phyloP scores from a whole-genome alignment of 345 rosid species.

The Rhodamnia argentea region DNA sequence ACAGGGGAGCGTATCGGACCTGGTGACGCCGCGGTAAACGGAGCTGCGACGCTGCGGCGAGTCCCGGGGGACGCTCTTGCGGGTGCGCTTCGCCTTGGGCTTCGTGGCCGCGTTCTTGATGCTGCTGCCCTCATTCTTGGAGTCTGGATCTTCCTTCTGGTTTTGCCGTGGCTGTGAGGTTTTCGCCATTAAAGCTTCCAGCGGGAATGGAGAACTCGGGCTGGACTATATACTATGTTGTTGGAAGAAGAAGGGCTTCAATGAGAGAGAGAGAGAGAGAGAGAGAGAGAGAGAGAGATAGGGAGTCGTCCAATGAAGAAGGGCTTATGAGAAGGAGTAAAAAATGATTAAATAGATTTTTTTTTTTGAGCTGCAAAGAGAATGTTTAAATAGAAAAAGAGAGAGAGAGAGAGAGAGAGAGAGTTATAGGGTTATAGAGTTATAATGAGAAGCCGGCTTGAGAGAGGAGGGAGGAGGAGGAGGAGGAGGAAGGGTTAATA shows the following conservation, averaged over 20 bases:
- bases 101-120: neutral
- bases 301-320: neutral
- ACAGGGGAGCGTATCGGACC: slow-evolving; percentile 7
- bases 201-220: neutral
- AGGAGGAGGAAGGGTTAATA: neutral
- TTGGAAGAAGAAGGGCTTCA: neutral
- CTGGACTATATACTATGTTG: neutral
- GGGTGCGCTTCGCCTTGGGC: slow-evolving; percentile 28
- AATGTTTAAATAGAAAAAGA: neutral
- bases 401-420: neutral
- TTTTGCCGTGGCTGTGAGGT: slow-evolving; percentile 9
- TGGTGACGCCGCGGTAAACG: slow-evolving; percentile 51
- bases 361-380: neutral
- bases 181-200: slow-evolving; percentile 27
- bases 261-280: neutral
- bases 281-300: neutral
- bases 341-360: neutral
- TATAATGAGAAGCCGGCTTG: slow-evolving; percentile 1
- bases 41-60: slow-evolving; percentile 60
- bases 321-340: neutral
- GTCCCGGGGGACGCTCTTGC: slow-evolving; percentile 42
- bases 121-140: neutral
- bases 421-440: neutral
- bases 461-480: neutral
- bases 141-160: neutral